Conservation (phyloP, 768 basidiomycete species). For the Tricholoma hemisulphureum region DNA sequence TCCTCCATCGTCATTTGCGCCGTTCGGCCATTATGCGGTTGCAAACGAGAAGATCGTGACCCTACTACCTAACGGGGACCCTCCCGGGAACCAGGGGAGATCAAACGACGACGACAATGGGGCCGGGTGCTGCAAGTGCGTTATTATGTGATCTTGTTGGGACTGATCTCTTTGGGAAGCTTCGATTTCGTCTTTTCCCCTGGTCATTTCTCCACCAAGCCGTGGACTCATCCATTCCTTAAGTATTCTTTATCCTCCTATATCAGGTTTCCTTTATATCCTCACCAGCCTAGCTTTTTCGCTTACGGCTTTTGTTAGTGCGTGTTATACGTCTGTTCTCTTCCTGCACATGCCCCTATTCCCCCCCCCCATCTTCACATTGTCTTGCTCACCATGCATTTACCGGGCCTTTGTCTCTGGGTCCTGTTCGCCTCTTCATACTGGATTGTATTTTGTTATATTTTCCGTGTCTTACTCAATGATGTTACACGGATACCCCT, state of each 20-base stretch:
- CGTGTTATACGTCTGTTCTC: constrained; percentile 9
- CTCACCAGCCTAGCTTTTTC: not conserved
- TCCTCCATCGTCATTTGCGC: constrained; percentile 53
- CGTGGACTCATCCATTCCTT: not conserved
- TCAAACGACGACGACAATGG: constrained; percentile 46
- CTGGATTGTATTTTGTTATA: constrained; percentile 20
- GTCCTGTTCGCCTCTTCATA: constrained; percentile 6
- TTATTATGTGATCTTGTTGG: constrained; percentile 68
- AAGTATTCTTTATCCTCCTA: not conserved
- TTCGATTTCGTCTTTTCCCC: not conserved
- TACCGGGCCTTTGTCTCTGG: constrained; percentile 6
- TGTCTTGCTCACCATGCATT: constrained; percentile 13
- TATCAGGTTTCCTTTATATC: not conserved
- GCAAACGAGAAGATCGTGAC: constrained; percentile 15
- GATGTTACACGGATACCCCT: constrained; percentile 4
- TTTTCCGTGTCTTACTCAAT: not conserved
- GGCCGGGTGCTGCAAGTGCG: constrained; percentile 77
- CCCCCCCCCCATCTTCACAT: not conserved
- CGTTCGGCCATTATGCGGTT: constrained; percentile 62
- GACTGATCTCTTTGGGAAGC: not conserved
- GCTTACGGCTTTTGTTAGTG: constrained; percentile 7
- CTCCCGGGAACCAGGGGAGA: constrained; percentile 29
- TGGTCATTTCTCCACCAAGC: not conserved
- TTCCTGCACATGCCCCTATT: constrained; percentile 4
- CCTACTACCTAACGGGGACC: constrained; percentile 19